These are phyloP conservation scores for Gossypium lobatum DNA, from an alignment of 441 rosid genomes.

Conservation along the genomic window DNA sequence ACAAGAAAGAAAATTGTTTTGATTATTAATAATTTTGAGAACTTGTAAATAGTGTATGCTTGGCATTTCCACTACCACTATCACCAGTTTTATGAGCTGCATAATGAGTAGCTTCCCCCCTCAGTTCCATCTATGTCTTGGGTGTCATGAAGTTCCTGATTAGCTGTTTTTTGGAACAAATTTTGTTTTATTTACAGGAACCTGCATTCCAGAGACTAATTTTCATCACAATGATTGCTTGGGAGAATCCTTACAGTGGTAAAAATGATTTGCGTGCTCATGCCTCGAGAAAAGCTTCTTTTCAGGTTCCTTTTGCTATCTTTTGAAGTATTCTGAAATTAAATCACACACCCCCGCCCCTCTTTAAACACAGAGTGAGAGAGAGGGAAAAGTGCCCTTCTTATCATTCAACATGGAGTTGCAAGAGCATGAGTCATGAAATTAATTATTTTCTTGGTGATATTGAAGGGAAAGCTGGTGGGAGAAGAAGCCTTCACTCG, in stretches of 20 bases:
- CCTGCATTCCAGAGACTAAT: conserved; percentile 85
- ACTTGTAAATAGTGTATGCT: neutral
- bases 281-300: conserved; percentile 41
- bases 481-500: conserved; percentile 82
- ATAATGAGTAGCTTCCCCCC: neutral
- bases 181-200: conserved; percentile 36
- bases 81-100: neutral
- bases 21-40: neutral
- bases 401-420: conserved; percentile 14
- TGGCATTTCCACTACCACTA: neutral
- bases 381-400: neutral
- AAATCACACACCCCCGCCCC: neutral
- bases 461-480: conserved; percentile 63
- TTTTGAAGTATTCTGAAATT: conserved; percentile 12
- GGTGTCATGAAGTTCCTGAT: neutral
- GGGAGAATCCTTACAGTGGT: conserved; percentile 70
- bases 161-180: neutral
- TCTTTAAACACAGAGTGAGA: neutral
- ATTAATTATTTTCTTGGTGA: conserved; percentile 17
- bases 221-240: conserved; percentile 94
- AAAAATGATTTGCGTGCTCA: conserved; percentile 25
- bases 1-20: neutral
- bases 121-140: neutral
- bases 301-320: conserved; percentile 46
- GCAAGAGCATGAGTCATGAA: conserved; percentile 14